These are phyloP conservation scores for Solanum chilense DNA, from an alignment of 257 asterid species.

Conservation along the genomic window DNA sequence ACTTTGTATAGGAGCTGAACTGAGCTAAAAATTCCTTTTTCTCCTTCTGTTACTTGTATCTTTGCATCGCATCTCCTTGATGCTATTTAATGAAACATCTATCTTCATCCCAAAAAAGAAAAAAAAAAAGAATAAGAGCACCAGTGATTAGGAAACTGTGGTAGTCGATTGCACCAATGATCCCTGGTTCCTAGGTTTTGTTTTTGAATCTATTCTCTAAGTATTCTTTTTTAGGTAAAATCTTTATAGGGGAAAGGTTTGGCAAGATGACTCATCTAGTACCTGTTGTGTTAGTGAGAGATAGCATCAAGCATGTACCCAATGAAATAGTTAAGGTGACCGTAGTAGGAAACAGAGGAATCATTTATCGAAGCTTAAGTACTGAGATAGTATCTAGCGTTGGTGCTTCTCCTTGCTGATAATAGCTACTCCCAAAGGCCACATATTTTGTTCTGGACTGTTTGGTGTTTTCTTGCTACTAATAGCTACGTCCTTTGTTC, in stretches of 20 bases:
- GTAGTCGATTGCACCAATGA: neutral
- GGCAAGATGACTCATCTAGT: conserved; percentile 7
- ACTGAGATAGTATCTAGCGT: neutral
- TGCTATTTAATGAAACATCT: neutral
- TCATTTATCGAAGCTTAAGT: neutral
- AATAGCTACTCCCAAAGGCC: neutral
- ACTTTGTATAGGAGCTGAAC: neutral
- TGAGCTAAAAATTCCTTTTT: neutral
- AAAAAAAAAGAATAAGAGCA: neutral
- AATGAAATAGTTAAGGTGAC: neutral
- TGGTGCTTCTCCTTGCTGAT: neutral
- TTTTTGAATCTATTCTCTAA: neutral
- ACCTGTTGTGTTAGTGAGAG: neutral
- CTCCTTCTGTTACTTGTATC: neutral
- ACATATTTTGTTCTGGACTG: neutral
- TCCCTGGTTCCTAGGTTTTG: neutral
- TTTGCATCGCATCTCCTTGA: neutral
- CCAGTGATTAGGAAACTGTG: neutral
- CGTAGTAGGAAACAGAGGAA: neutral
- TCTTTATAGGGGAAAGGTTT: neutral
- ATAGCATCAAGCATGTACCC: neutral
- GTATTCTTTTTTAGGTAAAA: neutral
- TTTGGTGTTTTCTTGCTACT: neutral
- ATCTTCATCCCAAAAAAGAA: neutral
- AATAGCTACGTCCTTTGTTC: neutral